A percentile compares a stretch with the other conserved stretches of the same genome.
Evolutionary conservation across 441 rosid genomes (phyloP).

Genomic region (Euphorbia celastroides): DNA sequence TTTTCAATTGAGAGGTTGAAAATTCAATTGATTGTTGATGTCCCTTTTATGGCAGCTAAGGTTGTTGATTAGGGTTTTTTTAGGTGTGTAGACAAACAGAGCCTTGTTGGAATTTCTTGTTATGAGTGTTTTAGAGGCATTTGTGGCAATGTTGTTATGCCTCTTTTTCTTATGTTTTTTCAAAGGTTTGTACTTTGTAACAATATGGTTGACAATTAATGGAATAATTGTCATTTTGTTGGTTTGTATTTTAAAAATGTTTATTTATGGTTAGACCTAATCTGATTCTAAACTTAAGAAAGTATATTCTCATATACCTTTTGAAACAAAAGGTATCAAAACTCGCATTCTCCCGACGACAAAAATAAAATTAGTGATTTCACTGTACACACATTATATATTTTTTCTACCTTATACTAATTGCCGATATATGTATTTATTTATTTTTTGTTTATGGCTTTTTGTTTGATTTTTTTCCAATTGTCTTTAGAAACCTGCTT

Average conservation of each 20-base stretch:
- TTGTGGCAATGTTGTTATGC: neutral
- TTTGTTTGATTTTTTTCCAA: too few species aligned
- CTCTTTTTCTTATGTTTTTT: constrained; percentile 22
- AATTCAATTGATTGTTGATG: constrained; percentile 16
- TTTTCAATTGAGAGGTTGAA: constrained; percentile 23
- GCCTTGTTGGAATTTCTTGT: constrained; percentile 21
- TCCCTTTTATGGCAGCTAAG: neutral
- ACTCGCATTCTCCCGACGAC: too few species aligned
- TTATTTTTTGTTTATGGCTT: too few species aligned
- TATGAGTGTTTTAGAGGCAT: constrained; percentile 25
- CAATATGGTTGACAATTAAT: constrained; percentile 18
- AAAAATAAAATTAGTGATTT: too few species aligned
- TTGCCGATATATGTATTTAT: too few species aligned
- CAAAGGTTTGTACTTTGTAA: constrained; percentile 12
- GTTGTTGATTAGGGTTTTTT: constrained; percentile 19
- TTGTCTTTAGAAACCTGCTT: too few species aligned
- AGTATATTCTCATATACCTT: too few species aligned
- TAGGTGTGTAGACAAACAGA: constrained; percentile 23
- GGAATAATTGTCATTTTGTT: neutral
- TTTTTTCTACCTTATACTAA: too few species aligned
- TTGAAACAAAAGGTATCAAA: too few species aligned
- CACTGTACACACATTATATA: too few species aligned
- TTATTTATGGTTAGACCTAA: neutral
- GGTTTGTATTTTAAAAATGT: neutral
- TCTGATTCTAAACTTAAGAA: too few species aligned